Conservation (phyloP, 768 basidiomycete species). For the Tremella fuciformis region DNA sequence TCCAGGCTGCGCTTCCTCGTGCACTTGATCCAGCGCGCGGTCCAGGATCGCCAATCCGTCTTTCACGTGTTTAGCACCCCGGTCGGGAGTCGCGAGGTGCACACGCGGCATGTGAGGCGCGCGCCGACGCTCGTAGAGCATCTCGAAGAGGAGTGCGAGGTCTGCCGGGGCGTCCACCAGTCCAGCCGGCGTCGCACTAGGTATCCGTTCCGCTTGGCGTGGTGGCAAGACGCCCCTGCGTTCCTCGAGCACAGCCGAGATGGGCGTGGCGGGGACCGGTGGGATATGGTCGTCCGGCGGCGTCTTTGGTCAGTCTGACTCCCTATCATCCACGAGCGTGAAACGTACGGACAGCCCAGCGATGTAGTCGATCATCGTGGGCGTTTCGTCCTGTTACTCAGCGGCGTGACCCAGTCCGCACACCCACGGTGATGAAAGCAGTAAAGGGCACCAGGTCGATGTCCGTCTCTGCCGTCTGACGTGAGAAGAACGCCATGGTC, state of each 20-base stretch:
- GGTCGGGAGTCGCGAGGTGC: neutral
- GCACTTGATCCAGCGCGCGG: neutral
- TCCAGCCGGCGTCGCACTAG: conserved; percentile 17
- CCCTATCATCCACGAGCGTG: neutral
- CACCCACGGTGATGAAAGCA: conserved; percentile 17
- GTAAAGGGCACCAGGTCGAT: conserved; percentile 12
- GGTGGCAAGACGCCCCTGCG: neutral
- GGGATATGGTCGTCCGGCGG: conserved; percentile 4
- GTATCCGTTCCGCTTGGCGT: conserved; percentile 7
- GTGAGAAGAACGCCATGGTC: conserved; percentile 24
- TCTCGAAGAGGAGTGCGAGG: conserved; percentile 17
- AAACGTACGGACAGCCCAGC: conserved; percentile 14
- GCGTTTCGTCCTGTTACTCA: conserved; percentile 12
- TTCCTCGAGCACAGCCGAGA: conserved; percentile 10
- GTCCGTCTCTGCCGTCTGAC: conserved; percentile 15
- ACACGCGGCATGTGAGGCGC: neutral
- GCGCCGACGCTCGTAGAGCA: conserved; percentile 14
- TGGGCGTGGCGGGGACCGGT: conserved; percentile 3
- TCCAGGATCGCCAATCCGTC: neutral
- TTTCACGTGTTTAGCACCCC: neutral
- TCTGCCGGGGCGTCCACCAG: conserved; percentile 19
- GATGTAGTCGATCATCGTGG: conserved; percentile 25
- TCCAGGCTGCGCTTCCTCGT: neutral
- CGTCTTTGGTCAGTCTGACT: neutral
- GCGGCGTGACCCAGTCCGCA: neutral